These are phyloP conservation scores for Tuber indicum DNA, from an alignment of 495 filamentous ascomycete species.

Conservation along the genomic window DNA sequence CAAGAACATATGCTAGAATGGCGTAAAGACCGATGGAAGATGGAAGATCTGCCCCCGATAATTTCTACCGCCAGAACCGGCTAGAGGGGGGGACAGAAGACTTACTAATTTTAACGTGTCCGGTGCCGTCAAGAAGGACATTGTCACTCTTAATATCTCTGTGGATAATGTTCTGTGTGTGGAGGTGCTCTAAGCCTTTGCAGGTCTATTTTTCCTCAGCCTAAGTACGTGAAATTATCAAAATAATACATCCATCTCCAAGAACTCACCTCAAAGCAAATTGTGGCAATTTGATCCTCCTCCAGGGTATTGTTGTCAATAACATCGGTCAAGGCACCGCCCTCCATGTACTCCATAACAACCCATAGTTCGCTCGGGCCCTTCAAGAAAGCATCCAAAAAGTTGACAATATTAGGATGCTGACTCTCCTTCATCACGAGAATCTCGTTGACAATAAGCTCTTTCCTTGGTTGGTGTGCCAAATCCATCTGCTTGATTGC, in stretches of 20 bases:
- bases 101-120: slow-evolving; percentile 97
- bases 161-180: slow-evolving; percentile 94
- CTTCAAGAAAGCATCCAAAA: slow-evolving; percentile 90
- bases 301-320: slow-evolving; percentile 95
- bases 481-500: slow-evolving; percentile 99
- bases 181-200: slow-evolving; percentile 86
- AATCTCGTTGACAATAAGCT: slow-evolving; percentile 98
- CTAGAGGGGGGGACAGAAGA: slow-evolving; percentile 18
- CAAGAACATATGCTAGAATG: slow-evolving; percentile 40
- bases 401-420: slow-evolving; percentile 91
- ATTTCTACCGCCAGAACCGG: neutral
- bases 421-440: slow-evolving; percentile 99
- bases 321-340: slow-evolving; percentile 92
- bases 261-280: slow-evolving; percentile 77
- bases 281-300: slow-evolving; percentile 95
- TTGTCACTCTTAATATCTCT: slow-evolving; percentile 99
- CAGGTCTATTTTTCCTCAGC: slow-evolving; percentile 60
- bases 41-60: neutral
- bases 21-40: neutral
- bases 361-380: slow-evolving; percentile 96
- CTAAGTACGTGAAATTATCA: neutral
- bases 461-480: slow-evolving; percentile 92
- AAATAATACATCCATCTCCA: neutral
- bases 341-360: slow-evolving; percentile 99
- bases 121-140: slow-evolving; percentile 83